phyloP scores from a whole-genome alignment of 768 basidiomycete genomes.

The Tricholoma flavovirens region DNA sequence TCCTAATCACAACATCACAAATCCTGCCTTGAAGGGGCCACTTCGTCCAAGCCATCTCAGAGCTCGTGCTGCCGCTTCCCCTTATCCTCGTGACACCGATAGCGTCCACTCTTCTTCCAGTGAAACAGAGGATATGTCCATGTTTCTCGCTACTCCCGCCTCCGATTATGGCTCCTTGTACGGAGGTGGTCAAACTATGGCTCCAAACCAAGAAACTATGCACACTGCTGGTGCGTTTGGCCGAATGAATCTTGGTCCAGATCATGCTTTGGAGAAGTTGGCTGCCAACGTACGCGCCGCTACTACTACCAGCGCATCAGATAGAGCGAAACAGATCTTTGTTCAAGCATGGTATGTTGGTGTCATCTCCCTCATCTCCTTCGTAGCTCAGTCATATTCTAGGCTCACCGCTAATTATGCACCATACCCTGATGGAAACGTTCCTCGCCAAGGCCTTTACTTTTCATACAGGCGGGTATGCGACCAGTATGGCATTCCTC shows the following conservation, averaged over 20 bases:
- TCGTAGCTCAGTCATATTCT: conserved; percentile 2
- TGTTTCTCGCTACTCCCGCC: conserved; percentile 56
- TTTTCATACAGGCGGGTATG: conserved; percentile 89
- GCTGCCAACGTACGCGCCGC: conserved; percentile 84
- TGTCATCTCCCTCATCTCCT: conserved; percentile 9
- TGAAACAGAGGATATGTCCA: conserved; percentile 83
- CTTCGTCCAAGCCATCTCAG: conserved; percentile 72
- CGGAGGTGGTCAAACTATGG: conserved; percentile 39
- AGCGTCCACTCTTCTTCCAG: conserved; percentile 83
- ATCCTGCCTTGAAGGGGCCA: conserved; percentile 73
- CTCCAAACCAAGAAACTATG: conserved; percentile 46
- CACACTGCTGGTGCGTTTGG: conserved; percentile 72
- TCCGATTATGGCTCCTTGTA: conserved; percentile 70
- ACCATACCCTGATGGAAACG: conserved; percentile 88
- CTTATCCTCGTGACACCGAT: conserved; percentile 82
- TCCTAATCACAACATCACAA: conserved; percentile 69
- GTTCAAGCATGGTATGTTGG: conserved; percentile 78
- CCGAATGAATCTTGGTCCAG: conserved; percentile 68
- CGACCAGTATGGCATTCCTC: conserved; percentile 88
- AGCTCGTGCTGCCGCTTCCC: conserved; percentile 75
- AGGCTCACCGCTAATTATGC: conserved; percentile 90
- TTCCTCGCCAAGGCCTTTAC: conserved; percentile 90
- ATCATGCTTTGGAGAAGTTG: conserved; percentile 79
- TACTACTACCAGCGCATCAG: conserved; percentile 86
- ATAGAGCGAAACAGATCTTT: conserved; percentile 88